These are phyloP conservation scores for Kwoniella dejecticola DNA, from an alignment of 768 basidiomycete species.

Conservation along the genomic window DNA sequence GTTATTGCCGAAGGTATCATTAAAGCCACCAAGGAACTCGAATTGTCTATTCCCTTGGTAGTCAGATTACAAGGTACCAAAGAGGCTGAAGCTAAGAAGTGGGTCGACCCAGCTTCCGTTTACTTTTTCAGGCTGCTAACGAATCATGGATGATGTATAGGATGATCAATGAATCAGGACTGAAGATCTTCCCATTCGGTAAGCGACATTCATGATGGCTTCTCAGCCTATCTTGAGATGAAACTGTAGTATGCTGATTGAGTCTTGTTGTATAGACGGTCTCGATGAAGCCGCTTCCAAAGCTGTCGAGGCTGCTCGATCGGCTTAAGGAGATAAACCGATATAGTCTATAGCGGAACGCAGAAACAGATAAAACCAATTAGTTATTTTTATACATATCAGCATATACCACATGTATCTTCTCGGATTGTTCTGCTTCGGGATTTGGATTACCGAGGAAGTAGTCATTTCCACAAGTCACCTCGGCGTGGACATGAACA, in stretches of 20 bases:
- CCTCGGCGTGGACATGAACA: too few relatives aligned
- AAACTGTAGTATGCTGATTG: background rate
- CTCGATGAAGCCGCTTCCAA: conserved; percentile 81
- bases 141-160: conserved; percentile 57
- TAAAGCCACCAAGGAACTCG: conserved; percentile 90
- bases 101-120: conserved; percentile 58
- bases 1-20: conserved; percentile 75
- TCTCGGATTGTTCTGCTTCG: too few relatives aligned
- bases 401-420: too few relatives aligned
- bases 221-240: background rate
- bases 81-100: conserved; percentile 93
- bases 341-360: background rate
- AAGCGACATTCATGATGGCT: conserved; percentile 14
- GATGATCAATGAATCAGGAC: conserved; percentile 87
- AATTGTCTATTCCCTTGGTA: conserved; percentile 79
- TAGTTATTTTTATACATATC: too few relatives aligned
- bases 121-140: background rate
- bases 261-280: too few relatives aligned
- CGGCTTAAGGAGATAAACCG: too few relatives aligned
- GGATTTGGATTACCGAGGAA: too few relatives aligned
- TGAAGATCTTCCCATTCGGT: conserved; percentile 84
- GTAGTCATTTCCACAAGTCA: too few relatives aligned
- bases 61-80: conserved; percentile 97
- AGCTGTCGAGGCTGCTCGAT: conserved; percentile 57
- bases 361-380: too few relatives aligned